A percentile compares a stretch with the other conserved stretches of the same genome.
Conservation (phyloP, 306 rosid species). For the Ormosia emarginata region DNA sequence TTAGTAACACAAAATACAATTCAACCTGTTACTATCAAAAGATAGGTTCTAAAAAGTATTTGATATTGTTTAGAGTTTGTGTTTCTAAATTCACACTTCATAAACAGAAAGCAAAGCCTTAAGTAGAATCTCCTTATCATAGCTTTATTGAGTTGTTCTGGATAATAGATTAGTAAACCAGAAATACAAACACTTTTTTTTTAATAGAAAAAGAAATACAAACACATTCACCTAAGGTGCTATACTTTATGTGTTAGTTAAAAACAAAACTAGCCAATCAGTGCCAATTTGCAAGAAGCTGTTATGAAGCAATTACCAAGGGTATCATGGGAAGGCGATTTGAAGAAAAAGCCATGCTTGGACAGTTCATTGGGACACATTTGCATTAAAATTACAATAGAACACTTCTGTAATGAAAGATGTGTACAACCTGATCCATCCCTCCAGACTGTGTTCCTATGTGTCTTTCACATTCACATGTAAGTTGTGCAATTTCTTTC, state of each 20-base stretch:
- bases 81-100: background rate
- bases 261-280: background rate
- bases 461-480: constrained; percentile 70
- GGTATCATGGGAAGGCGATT: background rate
- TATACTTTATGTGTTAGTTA: background rate
- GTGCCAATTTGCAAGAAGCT: background rate
- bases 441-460: constrained; percentile 82
- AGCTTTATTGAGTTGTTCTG: background rate
- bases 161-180: background rate
- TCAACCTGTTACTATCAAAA: background rate
- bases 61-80: background rate
- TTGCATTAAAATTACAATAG: background rate
- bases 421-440: constrained; percentile 65
- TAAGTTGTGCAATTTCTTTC: constrained; percentile 70
- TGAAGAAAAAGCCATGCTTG: background rate
- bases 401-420: background rate
- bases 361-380: background rate
- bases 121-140: background rate
- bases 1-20: background rate
- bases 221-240: background rate
- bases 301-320: background rate
- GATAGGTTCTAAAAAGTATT: background rate
- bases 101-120: background rate
- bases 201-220: background rate
- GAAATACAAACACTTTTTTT: too few species aligned